Evolutionary conservation across 2,329 filamentous ascomycete genomes (phyloP).

Genomic region (Ascochyta clinopodiicola): DNA sequence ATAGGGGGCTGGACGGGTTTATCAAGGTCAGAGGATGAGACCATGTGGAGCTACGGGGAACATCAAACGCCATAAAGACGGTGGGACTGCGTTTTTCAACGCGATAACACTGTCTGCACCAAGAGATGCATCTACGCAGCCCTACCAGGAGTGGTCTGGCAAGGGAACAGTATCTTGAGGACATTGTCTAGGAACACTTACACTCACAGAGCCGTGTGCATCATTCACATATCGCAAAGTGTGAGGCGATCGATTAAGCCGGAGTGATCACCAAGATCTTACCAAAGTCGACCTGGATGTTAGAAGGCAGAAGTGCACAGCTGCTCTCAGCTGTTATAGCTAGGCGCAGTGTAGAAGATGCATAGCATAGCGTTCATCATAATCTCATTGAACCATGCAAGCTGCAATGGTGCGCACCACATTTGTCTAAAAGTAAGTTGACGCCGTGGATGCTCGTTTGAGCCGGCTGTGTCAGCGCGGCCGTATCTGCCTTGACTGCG

Average conservation of each 20-base stretch:
- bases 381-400: constrained; percentile 27
- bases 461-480: constrained; percentile 8
- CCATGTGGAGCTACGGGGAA: background rate
- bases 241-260: background rate
- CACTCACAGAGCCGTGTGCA: background rate
- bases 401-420: constrained; percentile 25
- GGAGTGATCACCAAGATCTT: no score
- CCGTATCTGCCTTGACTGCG: constrained; percentile 2
- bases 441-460: constrained; percentile 37
- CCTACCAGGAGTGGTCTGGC: background rate
- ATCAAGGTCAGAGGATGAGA: constrained; percentile 62
- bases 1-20: constrained; percentile 81
- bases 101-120: background rate
- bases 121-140: background rate
- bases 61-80: background rate
- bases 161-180: background rate
- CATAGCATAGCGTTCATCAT: constrained; percentile 6
- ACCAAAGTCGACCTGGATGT: no score
- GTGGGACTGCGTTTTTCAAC: background rate
- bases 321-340: background rate
- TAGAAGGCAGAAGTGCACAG: background rate
- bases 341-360: background rate
- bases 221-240: background rate
- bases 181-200: background rate
- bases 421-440: constrained; percentile 33